Evolutionary conservation across 495 filamentous ascomycete species (phyloP).

Genomic region (Hyaloscypha hepaticicola): DNA sequence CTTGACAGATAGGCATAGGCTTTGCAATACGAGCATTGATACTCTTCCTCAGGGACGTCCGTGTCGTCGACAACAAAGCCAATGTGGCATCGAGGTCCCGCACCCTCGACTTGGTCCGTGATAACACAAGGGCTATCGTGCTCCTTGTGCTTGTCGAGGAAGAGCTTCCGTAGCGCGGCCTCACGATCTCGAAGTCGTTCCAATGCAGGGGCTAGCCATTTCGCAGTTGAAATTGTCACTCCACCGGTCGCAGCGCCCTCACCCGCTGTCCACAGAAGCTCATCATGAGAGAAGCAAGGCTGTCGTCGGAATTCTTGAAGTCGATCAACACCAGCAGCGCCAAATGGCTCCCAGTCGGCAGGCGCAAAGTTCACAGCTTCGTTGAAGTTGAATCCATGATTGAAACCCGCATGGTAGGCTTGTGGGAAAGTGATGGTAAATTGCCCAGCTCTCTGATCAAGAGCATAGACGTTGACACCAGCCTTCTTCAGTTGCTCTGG

Average conservation of each 20-base stretch:
- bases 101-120: constrained; percentile 32
- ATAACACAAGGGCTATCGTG: constrained; percentile 41
- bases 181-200: constrained; percentile 75
- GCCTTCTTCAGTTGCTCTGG: constrained; percentile 94
- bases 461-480: constrained; percentile 86
- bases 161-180: constrained; percentile 61
- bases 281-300: constrained; percentile 96
- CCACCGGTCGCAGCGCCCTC: constrained; percentile 65
- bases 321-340: constrained; percentile 80
- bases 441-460: constrained; percentile 94
- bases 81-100: constrained; percentile 31
- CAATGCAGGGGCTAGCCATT: constrained; percentile 88
- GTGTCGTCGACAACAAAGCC: constrained; percentile 43
- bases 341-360: constrained; percentile 93
- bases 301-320: constrained; percentile 86
- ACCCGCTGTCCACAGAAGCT: constrained; percentile 84
- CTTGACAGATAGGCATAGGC: constrained; percentile 88
- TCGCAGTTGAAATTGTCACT: constrained; percentile 86
- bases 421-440: constrained; percentile 95
- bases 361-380: constrained; percentile 99
- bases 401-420: constrained; percentile 91
- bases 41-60: constrained; percentile 84
- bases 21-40: constrained; percentile 90
- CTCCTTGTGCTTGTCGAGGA: constrained; percentile 60
- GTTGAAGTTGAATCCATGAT: constrained; percentile 98